Evolutionary conservation across 2,329 filamentous ascomycete genomes (phyloP).

Genomic region (Calonectria fujianensis): DNA sequence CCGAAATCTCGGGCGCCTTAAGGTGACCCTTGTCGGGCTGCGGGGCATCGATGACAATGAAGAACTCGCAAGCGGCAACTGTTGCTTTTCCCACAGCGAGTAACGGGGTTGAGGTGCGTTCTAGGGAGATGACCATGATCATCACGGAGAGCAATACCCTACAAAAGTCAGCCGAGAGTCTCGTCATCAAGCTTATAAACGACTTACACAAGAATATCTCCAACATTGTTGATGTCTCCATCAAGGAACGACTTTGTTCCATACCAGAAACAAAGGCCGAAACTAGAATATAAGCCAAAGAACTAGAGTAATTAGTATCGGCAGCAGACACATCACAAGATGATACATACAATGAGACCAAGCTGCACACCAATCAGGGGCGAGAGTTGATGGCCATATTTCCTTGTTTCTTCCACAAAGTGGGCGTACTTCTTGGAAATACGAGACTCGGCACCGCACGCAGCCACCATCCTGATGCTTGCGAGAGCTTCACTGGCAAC

Average conservation of each 20-base stretch:
- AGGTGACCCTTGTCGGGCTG: constrained; percentile 60
- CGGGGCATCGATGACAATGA: constrained; percentile 72
- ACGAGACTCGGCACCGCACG: constrained; percentile 76
- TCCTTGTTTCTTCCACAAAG: constrained; percentile 73
- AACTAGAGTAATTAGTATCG: constrained; percentile 61
- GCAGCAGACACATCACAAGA: not conserved
- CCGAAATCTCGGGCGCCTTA: constrained; percentile 61
- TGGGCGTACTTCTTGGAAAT: constrained; percentile 71
- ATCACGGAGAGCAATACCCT: constrained; percentile 75
- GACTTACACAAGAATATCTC: constrained; percentile 73
- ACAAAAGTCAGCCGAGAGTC: constrained; percentile 21
- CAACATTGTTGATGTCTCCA: constrained; percentile 68
- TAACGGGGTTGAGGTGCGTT: constrained; percentile 74
- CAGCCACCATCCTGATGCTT: constrained; percentile 77
- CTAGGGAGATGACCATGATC: constrained; percentile 74
- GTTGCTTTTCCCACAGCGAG: constrained; percentile 75
- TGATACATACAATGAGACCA: constrained; percentile 64
- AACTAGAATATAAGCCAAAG: constrained; percentile 71
- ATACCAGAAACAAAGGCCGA: constrained; percentile 78
- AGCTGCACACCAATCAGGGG: constrained; percentile 73
- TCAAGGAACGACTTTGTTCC: constrained; percentile 71
- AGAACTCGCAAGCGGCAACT: constrained; percentile 75
- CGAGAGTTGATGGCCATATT: constrained; percentile 68
- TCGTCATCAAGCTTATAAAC: not conserved
- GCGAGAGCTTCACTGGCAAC: constrained; percentile 77